Base-by-base conservation (phyloP, 352 stramenopile species). In the Phytophthora ramorum region DNA sequence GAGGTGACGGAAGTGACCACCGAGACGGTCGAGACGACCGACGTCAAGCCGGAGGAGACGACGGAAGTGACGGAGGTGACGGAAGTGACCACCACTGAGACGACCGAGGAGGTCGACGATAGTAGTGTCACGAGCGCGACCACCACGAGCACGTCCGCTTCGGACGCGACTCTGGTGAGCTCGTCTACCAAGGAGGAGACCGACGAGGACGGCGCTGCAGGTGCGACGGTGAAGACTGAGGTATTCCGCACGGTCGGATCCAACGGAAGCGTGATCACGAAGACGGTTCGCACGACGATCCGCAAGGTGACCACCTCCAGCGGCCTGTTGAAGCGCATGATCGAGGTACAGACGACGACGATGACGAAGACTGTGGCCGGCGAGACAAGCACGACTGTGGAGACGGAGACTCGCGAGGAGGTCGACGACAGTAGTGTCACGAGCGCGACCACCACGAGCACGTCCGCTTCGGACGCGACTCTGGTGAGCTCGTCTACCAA, bases 401-500 rank as follows among this genome's bases (percentile, higher is more conserved):
- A 32, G 43, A 45, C 35, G 32, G 49, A 46, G 49, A 57, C 49
- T 9, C 32, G 32, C 17, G 48, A 56, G 48, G 32, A 45, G 32
- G n/a, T 56, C 20, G 48, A 56, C 7, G 47, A 40, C 28, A 28
- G 24, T 28, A 28, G 24, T 28, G 24, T 28, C n/a, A n/a, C n/a
- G n/a, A n/a, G n/a, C n/a, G n/a, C n/a, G n/a, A n/a, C n/a, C n/a
- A n/a, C n/a, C 24, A 28, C 24, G 50, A 58, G 17, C 35, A 20
- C 50, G 37, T 14, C 35, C 2, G 24, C 14, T 35, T 48, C 50
- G 19, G 40, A 44, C 19, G 43, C n/a, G 43, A 59, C 26, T 59
- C 48, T 45, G 35, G 14, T 59, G 10, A 47, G 51, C 51, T 47
- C 22, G 40, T 59, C 51, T 19, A 59, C 38, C 9, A 44, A 37